Evolutionary conservation across 179 eudicot genomes (phyloP), one percentile per base, ranked within the genome.

Genomic region (Heliamphora pulchella): DNA sequence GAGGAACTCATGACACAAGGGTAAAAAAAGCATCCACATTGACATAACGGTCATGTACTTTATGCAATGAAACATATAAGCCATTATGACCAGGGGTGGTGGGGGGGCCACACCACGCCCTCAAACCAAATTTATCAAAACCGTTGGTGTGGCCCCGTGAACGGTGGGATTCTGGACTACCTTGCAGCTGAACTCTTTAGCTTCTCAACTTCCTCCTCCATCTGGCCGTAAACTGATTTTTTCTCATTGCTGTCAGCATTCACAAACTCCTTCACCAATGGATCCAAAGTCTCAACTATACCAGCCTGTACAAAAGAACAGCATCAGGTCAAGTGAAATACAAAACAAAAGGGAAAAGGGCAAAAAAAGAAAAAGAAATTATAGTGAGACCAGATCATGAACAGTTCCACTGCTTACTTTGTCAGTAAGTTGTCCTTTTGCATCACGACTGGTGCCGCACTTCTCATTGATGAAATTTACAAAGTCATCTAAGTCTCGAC

Each of bases 361-460:
- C n/a, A n/a, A 77, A 71, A 75, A 5, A 54, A 67, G 22, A 75
- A 15, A 65, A 14, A 51, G 15, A 46, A 47, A 57, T 5, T 63
- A 62, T 17, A 15, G 14, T 1, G 31, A 8, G 6, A 13, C 1
- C 1, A 82, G 50, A 44, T 18, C 62, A 55, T 51, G 11, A n/a
- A 61, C 68, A 53, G 64, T 13, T 58, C 6, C 3, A 31, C 66
- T 18, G 83, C 84, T 80, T 70, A 94, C 99, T 85, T 91, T 85
- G 78, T 91, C 86, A 76, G 94, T 92, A 80, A 91, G 91, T 80
- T 92, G 92, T 22, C 98, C 97, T 78, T 88, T 90, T 44, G 87
- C 85, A 87, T 94, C 98, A 80, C 99, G 96, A 80, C 90, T 91
- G 73, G 98, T 92, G 75, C 96, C 99, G 84, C 87, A 86, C 85